A percentile compares a stretch with the other conserved stretches of the same genome.
These are phyloP conservation scores for Brassica napus DNA, from an alignment of 345 rosid genomes.

Conservation along the genomic window DNA sequence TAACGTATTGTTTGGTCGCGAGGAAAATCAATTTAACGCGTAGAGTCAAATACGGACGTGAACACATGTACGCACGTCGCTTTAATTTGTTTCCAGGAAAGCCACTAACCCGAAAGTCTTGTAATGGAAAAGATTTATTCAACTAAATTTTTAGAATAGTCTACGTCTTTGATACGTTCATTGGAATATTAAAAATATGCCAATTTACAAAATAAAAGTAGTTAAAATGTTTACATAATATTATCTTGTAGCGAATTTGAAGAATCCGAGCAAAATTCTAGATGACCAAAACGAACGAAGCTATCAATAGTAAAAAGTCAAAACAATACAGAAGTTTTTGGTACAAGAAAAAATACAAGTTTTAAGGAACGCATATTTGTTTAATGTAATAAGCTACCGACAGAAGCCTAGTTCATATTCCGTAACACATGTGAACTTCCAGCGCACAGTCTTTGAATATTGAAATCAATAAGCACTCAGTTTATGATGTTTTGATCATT, in stretches of 20 bases:
- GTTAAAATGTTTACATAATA: background rate
- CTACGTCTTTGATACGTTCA: background rate
- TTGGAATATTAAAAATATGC: background rate
- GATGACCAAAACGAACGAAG: background rate
- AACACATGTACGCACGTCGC: slow-evolving; percentile 35
- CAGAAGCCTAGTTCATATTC: background rate
- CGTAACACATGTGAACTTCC: background rate
- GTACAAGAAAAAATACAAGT: background rate
- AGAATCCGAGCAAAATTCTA: background rate
- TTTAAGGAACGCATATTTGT: background rate
- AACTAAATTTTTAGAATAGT: slow-evolving; percentile 17
- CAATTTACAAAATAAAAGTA: background rate
- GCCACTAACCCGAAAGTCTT: slow-evolving; percentile 8
- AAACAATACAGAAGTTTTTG: background rate
- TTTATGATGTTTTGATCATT: background rate
- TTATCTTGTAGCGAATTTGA: background rate
- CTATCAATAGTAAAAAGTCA: background rate
- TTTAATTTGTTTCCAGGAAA: slow-evolving; percentile 28
- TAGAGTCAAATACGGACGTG: slow-evolving; percentile 28
- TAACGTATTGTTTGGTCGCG: background rate
- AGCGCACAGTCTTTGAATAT: background rate
- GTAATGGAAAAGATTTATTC: slow-evolving; percentile 24
- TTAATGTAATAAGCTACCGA: background rate
- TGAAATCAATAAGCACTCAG: background rate
- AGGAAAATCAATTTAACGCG: slow-evolving; percentile 14